Conservation (phyloP, 495 filamentous ascomycete species). For the Xylaria nigripes region DNA sequence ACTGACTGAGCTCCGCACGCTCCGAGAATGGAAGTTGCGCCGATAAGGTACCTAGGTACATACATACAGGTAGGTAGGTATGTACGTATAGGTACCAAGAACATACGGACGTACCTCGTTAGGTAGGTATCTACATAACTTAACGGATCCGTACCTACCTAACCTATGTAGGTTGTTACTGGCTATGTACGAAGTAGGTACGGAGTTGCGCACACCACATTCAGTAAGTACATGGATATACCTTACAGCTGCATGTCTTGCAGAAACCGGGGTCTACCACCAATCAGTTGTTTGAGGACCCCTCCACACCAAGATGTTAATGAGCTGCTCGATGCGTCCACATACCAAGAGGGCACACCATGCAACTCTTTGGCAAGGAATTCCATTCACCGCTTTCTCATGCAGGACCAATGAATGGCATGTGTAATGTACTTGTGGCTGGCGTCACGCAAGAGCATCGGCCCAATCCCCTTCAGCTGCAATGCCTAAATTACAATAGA, state of each 20-base stretch:
- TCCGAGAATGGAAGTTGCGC: no score
- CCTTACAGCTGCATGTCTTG: slow-evolving; percentile 3
- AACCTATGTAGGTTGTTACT: no score
- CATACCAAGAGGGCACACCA: neutral
- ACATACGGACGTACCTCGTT: no score
- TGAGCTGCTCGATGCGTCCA: neutral
- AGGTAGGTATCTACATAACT: no score
- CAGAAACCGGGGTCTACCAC: slow-evolving; percentile 3
- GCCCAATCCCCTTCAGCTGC: slow-evolving; percentile 5
- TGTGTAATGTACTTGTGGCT: neutral
- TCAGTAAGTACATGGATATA: neutral
- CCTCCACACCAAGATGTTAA: slow-evolving; percentile 5
- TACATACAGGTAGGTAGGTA: no score
- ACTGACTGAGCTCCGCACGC: no score
- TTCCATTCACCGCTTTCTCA: slow-evolving; percentile 8
- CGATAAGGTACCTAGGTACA: no score
- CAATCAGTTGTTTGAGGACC: neutral
- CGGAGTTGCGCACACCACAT: neutral
- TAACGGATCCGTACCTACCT: no score
- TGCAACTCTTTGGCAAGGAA: neutral
- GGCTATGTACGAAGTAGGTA: no score
- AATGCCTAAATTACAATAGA: neutral
- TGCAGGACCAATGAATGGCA: neutral
- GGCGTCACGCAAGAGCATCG: neutral
- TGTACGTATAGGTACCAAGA: no score